Base-by-base conservation (phyloP, 2,329 filamentous ascomycete genomes). In the Curvularia lunata region DNA sequence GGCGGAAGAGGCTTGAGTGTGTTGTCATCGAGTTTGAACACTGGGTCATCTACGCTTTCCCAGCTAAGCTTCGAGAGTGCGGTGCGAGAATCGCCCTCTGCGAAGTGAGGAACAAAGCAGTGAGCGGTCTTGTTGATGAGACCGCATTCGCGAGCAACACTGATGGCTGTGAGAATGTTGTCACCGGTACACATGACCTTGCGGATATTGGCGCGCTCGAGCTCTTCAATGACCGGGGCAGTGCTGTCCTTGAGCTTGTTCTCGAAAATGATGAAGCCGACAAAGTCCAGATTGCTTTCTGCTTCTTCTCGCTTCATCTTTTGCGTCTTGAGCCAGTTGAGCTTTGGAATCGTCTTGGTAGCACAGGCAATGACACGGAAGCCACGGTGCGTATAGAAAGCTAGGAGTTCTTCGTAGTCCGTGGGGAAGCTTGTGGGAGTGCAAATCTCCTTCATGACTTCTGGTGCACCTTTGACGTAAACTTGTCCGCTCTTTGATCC, bases 181-280 rank as follows among this genome's bases (percentile, higher is more conserved):
- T 99, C 95, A 28, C 95, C 95, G 0, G 95, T 99, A 62, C 96
- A 96, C 95, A 99, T 99, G 50, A 97, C 88, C 27, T 90, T 89
- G 34, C 91, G 87, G 65, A 99, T 97, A 54, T 90, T 90, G 7
- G 96, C 94, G 51, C 89, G 83, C 30, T 86, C 84, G 3, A 99
- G 84, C 77, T 98, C 93, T 54, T 90, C 85, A 25, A 99, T 86
- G 32, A 97, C 90, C 1, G 84, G 85, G 1, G 91, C 85, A 0
- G 94, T 97, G 19, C 86, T 92, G 1, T 91, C 88, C 76, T 99
- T 99, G 60, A 99, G 81, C 78, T 99, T 99, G 80, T 99, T 99
- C 79, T 99, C 95, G 68, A 99, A 99, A 52, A 99, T 89, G 72
- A 99, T 98, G 78, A 99, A 99, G 5, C 95, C 95, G 34, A 93